phyloP scores from a whole-genome alignment of 495 filamentous ascomycete species.

The Neurospora sp. region DNA sequence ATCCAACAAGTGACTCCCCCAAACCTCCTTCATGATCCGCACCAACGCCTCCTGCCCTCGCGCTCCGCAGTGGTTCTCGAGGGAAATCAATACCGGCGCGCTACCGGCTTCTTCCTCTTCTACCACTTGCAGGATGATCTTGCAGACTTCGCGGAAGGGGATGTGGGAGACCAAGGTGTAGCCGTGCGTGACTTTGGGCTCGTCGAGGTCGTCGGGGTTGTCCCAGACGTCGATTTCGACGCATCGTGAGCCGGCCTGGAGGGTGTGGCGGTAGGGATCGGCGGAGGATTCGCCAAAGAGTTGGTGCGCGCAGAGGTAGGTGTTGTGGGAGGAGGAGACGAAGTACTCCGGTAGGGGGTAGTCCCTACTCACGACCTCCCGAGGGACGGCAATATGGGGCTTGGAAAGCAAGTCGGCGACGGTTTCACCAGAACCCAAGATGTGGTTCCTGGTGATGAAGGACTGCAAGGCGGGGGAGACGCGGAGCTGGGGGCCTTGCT shows the following conservation, averaged over 20 bases:
- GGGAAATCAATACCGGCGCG: constrained; percentile 41
- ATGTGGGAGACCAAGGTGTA: constrained; percentile 46
- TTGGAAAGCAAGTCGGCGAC: constrained; percentile 29
- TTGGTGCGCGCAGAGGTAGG: constrained; percentile 46
- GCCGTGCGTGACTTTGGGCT: constrained; percentile 48
- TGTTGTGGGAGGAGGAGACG: constrained; percentile 74
- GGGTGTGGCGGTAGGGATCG: constrained; percentile 36
- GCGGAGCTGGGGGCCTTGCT: constrained; percentile 19
- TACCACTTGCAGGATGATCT: constrained; percentile 39
- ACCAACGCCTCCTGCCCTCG: constrained; percentile 39
- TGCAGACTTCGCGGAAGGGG: constrained; percentile 42
- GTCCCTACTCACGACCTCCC: constrained; percentile 29
- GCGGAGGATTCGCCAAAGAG: constrained; percentile 38
- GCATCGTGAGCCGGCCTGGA: constrained; percentile 40
- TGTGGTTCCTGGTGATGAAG: constrained; percentile 29
- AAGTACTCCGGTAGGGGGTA: constrained; percentile 45
- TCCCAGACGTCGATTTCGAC: constrained; percentile 52
- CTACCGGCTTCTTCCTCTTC: constrained; percentile 27
- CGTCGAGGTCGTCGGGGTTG: constrained; percentile 33
- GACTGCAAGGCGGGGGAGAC: constrained; percentile 38
- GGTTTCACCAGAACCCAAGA: constrained; percentile 27
- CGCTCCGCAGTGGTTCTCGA: constrained; percentile 43
- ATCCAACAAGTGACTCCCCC: constrained; percentile 38
- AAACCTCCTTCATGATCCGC: constrained; percentile 45
- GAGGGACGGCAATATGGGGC: constrained; percentile 35